Evolutionary conservation across 345 rosid genomes (phyloP).

Genomic region (Erodium maritimum): DNA sequence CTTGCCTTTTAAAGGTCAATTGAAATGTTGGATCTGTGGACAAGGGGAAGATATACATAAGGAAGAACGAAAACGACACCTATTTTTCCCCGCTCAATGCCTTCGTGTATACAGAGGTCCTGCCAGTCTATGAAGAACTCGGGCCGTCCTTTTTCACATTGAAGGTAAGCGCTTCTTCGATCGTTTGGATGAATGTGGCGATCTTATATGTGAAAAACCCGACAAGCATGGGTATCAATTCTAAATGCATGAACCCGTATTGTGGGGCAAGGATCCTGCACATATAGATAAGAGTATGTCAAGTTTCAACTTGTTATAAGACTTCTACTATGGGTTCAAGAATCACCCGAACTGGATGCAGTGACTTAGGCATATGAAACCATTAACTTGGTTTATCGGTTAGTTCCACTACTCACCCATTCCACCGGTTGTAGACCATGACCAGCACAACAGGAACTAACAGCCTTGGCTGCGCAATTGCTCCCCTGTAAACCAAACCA

Average conservation of each 20-base stretch:
- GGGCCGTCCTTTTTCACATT: conserved; percentile 20
- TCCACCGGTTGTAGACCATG: conserved; percentile 91
- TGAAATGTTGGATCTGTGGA: no score
- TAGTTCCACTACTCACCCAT: conserved; percentile 36
- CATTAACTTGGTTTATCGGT: background rate
- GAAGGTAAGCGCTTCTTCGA: conserved; percentile 50
- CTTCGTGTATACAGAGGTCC: background rate
- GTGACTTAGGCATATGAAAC: background rate
- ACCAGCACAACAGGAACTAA: conserved; percentile 80
- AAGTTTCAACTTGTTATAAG: background rate
- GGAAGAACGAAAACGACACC: no score
- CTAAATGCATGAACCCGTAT: conserved; percentile 61
- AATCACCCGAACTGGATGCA: background rate
- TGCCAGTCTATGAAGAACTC: no score
- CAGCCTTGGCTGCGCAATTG: conserved; percentile 74
- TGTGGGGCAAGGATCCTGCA: conserved; percentile 82
- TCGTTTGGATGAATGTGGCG: conserved; percentile 78
- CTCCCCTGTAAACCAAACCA: conserved; percentile 48
- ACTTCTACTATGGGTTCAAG: background rate
- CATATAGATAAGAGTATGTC: conserved; percentile 11
- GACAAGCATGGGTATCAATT: conserved; percentile 83
- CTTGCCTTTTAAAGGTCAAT: no score
- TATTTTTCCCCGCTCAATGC: no score
- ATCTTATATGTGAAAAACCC: conserved; percentile 91
- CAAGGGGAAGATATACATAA: no score